Evolutionary conservation across 305 asterid genomes (phyloP), one percentile per base, ranked within the genome.

Genomic region (Fraxinus latifolia): DNA sequence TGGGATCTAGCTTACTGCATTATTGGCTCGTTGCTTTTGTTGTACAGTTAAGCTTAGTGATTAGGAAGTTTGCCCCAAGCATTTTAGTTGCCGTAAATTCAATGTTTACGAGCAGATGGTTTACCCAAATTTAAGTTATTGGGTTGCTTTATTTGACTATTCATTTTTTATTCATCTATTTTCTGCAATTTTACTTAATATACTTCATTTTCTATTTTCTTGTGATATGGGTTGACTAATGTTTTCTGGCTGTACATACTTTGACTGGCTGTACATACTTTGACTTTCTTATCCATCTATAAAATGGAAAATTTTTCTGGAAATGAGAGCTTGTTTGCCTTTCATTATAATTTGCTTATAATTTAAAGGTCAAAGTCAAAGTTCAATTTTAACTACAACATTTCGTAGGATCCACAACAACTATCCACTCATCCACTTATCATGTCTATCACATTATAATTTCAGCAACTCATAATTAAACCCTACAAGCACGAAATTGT

Each of bases 1-100:
- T 44, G 77, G 74, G 58, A 58, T 79, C 62, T 83, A n/a, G 34
- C 81, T 77, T 74, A 9, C 70, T 74, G 83, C 44, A 36, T 80
- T 82, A 15, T 44, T 80, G 25, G 19, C 36, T 25, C 32, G 23
- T 72, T 77, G 33, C 73, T 74, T 58, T 65, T 79, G 68, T 55
- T 37, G 19, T 62, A 77, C 80, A 74, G 67, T 82, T 19, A 72
- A 19, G 37, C 73, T 11, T 23, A 27, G 32, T 62, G 31, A 27
- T 68, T 78, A 21, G 15, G 23, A 58, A 32, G 29, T 76, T 80
- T 27, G 76, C 75, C 1, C 71, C 42, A 7, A 67, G 12, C 76
- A 70, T 70, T 31, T 29, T 71, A 71, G 4, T 71, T n/a, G 12
- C 76, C 25, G 1, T 68, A 68, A 68, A 71, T 70, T 70, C 44